phyloP scores from a whole-genome alignment of 1,139 yeast species.

The Yamadazyma trypodendri region DNA sequence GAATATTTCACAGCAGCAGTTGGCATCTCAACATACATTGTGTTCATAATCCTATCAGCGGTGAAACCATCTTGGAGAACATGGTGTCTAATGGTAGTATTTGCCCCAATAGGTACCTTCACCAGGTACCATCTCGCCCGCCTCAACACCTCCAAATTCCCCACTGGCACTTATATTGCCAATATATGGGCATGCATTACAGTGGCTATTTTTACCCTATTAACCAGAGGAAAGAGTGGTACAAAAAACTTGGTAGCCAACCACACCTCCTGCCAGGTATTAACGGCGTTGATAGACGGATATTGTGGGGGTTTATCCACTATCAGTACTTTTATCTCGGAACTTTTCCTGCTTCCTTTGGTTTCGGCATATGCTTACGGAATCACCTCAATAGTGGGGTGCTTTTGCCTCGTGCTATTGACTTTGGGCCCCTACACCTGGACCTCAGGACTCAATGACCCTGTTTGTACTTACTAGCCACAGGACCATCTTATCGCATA shows the following conservation, averaged over 20 bases:
- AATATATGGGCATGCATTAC: constrained; percentile 60
- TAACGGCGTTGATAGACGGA: constrained; percentile 63
- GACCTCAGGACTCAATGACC: constrained; percentile 39
- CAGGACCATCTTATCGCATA: not conserved
- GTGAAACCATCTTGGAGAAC: constrained; percentile 50
- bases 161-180: constrained; percentile 73
- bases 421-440: constrained; percentile 57
- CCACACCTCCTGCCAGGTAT: constrained; percentile 46
- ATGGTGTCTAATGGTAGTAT: constrained; percentile 57
- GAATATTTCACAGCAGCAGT: constrained; percentile 18
- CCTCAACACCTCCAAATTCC: constrained; percentile 47
- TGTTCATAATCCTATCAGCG: constrained; percentile 42
- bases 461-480: too few relatives aligned
- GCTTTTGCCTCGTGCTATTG: constrained; percentile 43
- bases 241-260: constrained; percentile 28
- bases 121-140: constrained; percentile 55
- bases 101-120: constrained; percentile 70
- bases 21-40: constrained; percentile 37
- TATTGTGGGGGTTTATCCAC: constrained; percentile 80
- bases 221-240: constrained; percentile 42
- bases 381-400: constrained; percentile 29
- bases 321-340: constrained; percentile 72
- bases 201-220: constrained; percentile 52
- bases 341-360: constrained; percentile 45
- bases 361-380: constrained; percentile 41